Conservation (phyloP, 106 monocot species). For the Triglochin maritima region DNA sequence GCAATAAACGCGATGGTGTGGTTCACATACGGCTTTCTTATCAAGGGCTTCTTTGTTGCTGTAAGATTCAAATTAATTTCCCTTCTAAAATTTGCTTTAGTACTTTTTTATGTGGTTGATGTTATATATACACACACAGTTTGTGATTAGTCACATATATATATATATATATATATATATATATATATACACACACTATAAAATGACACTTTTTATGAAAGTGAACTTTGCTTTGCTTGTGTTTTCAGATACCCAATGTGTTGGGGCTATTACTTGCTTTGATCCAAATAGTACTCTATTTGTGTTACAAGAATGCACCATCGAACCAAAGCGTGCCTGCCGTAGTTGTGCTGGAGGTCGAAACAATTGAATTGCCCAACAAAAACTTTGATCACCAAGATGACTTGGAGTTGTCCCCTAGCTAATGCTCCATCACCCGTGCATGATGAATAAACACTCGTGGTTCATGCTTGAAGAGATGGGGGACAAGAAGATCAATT, state of each 20-base stretch:
- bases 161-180: no score
- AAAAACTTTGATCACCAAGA: no score
- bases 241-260: constrained; percentile 50
- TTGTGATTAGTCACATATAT: not conserved
- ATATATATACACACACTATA: not conserved
- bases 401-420: no score
- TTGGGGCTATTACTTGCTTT: constrained; percentile 50
- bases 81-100: not conserved
- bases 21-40: constrained; percentile 19
- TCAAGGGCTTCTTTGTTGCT: constrained; percentile 13
- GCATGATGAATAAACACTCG: not conserved
- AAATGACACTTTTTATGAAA: not conserved
- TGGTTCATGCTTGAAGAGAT: no score
- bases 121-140: not conserved
- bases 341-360: no score
- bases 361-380: no score
- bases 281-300: constrained; percentile 55
- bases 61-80: not conserved
- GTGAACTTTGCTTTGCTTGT: not conserved
- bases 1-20: constrained; percentile 15
- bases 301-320: constrained; percentile 25
- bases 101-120: not conserved
- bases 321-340: no score
- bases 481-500: not conserved
- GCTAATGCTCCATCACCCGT: no score